A percentile compares a stretch with the other conserved stretches of the same genome.
Conservation (phyloP, 106 monocot genomes). For the Platanthera guangdongensis region DNA sequence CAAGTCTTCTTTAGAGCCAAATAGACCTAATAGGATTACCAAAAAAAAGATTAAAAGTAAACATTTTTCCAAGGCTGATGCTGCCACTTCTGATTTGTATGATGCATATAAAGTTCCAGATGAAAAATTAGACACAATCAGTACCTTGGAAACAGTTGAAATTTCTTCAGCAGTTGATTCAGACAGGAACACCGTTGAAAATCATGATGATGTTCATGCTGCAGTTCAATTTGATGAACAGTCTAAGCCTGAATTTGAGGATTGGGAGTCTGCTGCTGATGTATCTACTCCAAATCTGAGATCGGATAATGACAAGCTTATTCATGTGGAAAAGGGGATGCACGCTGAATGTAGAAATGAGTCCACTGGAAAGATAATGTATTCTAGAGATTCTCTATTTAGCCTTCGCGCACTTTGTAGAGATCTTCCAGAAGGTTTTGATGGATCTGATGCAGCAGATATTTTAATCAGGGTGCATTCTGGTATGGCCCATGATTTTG, state of each 20-base stretch:
- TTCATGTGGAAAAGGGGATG: background rate
- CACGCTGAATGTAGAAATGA: constrained; percentile 4
- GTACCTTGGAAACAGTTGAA: constrained; percentile 14
- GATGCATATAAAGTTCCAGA: constrained; percentile 64
- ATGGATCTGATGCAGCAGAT: constrained; percentile 32
- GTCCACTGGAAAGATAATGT: constrained; percentile 18
- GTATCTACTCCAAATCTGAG: constrained; percentile 34
- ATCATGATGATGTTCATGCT: constrained; percentile 9
- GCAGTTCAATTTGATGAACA: constrained; percentile 19
- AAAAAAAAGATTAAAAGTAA: constrained; percentile 45
- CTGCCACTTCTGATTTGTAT: constrained; percentile 63
- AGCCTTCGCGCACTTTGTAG: constrained; percentile 31
- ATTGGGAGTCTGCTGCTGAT: constrained; percentile 64
- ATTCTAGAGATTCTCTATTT: constrained; percentile 43
- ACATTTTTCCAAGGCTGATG: constrained; percentile 61
- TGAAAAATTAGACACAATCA: constrained; percentile 25
- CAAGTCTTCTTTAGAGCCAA: constrained; percentile 17
- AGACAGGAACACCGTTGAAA: constrained; percentile 1
- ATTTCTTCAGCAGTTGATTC: constrained; percentile 12
- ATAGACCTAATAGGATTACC: constrained; percentile 19
- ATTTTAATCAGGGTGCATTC: constrained; percentile 18
- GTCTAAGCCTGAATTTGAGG: constrained; percentile 43
- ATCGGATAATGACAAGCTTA: background rate
- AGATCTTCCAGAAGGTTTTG: constrained; percentile 42
- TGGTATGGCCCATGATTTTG: constrained; percentile 15